Evolutionary conservation across 2,329 filamentous ascomycete species (phyloP).

Genomic region (Cercospora sp.): DNA sequence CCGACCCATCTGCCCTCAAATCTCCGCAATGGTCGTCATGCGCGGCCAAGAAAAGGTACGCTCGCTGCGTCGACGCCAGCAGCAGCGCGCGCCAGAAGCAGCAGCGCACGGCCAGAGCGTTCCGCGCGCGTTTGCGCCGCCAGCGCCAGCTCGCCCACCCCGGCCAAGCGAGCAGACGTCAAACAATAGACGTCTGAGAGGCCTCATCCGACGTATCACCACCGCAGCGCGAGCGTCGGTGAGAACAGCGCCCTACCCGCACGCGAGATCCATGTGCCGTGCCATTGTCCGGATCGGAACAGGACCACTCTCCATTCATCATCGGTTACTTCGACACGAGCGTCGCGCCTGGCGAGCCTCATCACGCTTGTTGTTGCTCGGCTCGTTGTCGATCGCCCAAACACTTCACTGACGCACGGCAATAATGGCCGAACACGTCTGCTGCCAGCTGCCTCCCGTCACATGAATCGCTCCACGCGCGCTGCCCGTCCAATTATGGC

Average conservation of each 20-base stretch:
- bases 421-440: background rate
- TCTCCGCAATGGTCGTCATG: conserved; percentile 18
- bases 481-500: conserved; percentile 16
- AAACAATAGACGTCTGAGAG: conserved; percentile 29
- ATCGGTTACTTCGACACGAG: background rate
- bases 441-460: background rate
- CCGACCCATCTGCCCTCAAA: conserved; percentile 24
- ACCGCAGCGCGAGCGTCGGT: conserved; percentile 14
- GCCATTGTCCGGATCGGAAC: conserved; percentile 10
- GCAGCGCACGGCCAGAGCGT: conserved; percentile 1
- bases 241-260: conserved; percentile 14
- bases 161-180: conserved; percentile 25
- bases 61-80: background rate
- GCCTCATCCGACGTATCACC: conserved; percentile 22
- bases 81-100: background rate
- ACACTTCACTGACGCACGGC: background rate
- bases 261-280: conserved; percentile 27
- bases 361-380: background rate
- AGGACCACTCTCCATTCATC: background rate
- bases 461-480: conserved; percentile 1
- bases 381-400: background rate
- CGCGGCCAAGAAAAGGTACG: background rate
- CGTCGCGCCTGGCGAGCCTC: background rate
- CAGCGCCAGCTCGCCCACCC: background rate
- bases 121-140: background rate